A percentile compares a stretch with the other conserved stretches of the same genome.
phyloP scores from a whole-genome alignment of 2,329 filamentous ascomycete species.

The Aspergillus hortae region DNA sequence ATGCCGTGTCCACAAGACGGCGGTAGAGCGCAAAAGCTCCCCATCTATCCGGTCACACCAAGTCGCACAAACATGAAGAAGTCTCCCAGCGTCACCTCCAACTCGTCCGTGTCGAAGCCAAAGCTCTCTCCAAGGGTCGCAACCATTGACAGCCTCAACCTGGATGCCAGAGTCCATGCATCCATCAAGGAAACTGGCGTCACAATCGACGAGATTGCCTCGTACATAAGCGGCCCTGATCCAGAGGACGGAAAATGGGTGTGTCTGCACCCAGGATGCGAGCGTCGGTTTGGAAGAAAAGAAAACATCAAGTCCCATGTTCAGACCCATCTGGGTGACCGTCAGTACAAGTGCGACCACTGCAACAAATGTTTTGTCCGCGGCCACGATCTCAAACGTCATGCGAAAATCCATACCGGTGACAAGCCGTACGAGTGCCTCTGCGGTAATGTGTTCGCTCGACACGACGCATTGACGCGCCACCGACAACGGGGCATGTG shows the following conservation, averaged over 20 bases:
- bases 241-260: slow-evolving; percentile 73
- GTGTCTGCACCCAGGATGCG: slow-evolving; percentile 73
- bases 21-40: slow-evolving; percentile 24
- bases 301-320: slow-evolving; percentile 99
- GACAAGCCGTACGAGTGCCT: slow-evolving; percentile 94
- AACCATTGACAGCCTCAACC: slow-evolving; percentile 47
- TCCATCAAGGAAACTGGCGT: slow-evolving; percentile 75
- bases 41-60: slow-evolving; percentile 28
- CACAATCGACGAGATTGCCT: slow-evolving; percentile 76
- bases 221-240: slow-evolving; percentile 70
- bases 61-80: slow-evolving; percentile 20
- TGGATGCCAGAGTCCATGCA: slow-evolving; percentile 57
- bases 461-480: slow-evolving; percentile 90
- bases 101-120: slow-evolving; percentile 28
- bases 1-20: slow-evolving; percentile 28
- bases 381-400: slow-evolving; percentile 93
- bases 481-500: slow-evolving; percentile 97
- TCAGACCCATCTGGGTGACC: slow-evolving; percentile 93
- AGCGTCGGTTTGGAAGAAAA: slow-evolving; percentile 90
- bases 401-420: slow-evolving; percentile 95
- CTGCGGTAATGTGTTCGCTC: slow-evolving; percentile 90
- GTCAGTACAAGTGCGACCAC: slow-evolving; percentile 89
- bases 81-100: slow-evolving; percentile 21
- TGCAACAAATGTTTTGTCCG: slow-evolving; percentile 96
- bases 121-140: slow-evolving; percentile 42